Evolutionary conservation across 371 early-diverging fungal genomes (phyloP).

Genomic region (Apophysomyces trapeziformis): DNA sequence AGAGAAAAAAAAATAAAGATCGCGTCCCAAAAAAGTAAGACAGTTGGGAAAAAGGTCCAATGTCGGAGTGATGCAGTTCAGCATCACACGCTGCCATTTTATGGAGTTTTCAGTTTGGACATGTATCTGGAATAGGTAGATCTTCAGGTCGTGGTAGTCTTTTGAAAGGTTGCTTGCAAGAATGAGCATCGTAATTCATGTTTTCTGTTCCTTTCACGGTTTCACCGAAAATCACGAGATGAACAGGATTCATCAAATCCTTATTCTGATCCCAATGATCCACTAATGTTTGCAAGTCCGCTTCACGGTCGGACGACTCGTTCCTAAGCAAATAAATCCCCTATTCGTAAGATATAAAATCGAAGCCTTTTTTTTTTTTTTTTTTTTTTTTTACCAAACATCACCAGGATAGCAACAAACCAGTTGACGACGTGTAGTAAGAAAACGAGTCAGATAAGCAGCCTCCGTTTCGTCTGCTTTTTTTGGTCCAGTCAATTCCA

Average conservation of each 20-base stretch:
- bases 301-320: slow-evolving; percentile 47
- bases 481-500: slow-evolving; percentile 44
- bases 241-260: slow-evolving; percentile 36
- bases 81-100: too few relatives aligned
- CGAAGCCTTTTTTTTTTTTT: neutral
- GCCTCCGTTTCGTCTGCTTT: slow-evolving; percentile 34
- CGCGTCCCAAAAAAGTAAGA: too few relatives aligned
- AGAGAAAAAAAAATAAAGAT: neutral
- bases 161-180: slow-evolving; percentile 27
- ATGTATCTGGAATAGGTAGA: slow-evolving; percentile 44
- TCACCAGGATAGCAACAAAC: slow-evolving; percentile 52
- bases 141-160: slow-evolving; percentile 18
- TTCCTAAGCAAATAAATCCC: slow-evolving; percentile 22
- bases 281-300: slow-evolving; percentile 42
- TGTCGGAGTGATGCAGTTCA: too few relatives aligned
- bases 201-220: slow-evolving; percentile 45
- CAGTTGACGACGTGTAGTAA: slow-evolving; percentile 46
- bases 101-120: slow-evolving; percentile 14
- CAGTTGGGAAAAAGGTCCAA: too few relatives aligned
- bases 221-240: slow-evolving; percentile 35
- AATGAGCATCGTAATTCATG: slow-evolving; percentile 27
- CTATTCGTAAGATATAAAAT: neutral
- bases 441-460: slow-evolving; percentile 42
- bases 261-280: slow-evolving; percentile 37
- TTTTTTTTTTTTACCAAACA: slow-evolving; percentile 34